Base-by-base conservation (phyloP, 441 rosid species). In the Capsella rubella region DNA sequence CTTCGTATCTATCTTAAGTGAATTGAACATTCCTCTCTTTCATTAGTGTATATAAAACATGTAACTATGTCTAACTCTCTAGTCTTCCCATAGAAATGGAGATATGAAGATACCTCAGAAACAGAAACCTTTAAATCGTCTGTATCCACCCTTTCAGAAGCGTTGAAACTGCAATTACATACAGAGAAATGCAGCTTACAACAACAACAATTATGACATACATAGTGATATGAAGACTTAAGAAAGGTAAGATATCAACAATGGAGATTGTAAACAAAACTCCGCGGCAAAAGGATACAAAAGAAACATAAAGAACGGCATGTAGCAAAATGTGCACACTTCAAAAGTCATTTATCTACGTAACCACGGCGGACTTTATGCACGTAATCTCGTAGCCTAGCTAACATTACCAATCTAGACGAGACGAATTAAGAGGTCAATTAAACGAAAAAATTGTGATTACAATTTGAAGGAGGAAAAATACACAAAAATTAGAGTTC, bases 1-100 rank as follows among this genome's bases (percentile, higher is more conserved):
- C 90, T 52, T 87, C 89, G 73, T 78, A 67, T 79, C 84, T 92
- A 28, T 77, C 81, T 50, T 75, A 77, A 31, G 82, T 80, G 78
- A 64, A 61, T 56, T 35, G 31, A 57, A 73, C 71, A 60, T 40
- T 69, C 56, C 35, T 75, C 61, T 80, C 65, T 58, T 49, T 67
- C 62, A 25, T 28, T 53, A 47, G 69, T 69, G 70, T 57, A 68
- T 71, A 60, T 65, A 35, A 49, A 69, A 35, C 64, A 56, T 64
- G 69, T 42, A 70, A 58, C 73, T 72, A 64, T 77, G 76, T 77
- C 43, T 25, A 71, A 71, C 31, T 5, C 50, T 52, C 16, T 69
- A 47, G 75, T 43, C 50, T 68, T 62, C 74, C 25, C 64, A 68
- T 61, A 68, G 69, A 60, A 39, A 52, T 59, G 78, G 73, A 59